These are phyloP conservation scores for Blumeria hordei DNA, from an alignment of 2,329 filamentous ascomycete species.

Conservation along the genomic window DNA sequence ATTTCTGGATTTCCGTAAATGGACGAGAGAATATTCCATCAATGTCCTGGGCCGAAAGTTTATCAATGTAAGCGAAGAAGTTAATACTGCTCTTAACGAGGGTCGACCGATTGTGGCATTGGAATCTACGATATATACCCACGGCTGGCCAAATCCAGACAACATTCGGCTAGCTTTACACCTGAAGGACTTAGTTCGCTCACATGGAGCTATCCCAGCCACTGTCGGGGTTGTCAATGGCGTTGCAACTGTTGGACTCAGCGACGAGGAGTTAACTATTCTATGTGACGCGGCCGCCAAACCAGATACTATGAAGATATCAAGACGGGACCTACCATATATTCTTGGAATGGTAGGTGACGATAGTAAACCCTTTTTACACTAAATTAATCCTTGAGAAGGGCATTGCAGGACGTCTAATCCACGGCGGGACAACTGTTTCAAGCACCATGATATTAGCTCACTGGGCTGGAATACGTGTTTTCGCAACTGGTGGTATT, in stretches of 20 bases:
- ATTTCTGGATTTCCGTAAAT: too few species aligned
- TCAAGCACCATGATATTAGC: conserved; percentile 83
- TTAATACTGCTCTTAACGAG: conserved; percentile 39
- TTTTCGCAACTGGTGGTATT: conserved; percentile 87
- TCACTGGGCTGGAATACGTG: conserved; percentile 60
- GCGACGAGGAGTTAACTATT: conserved; percentile 42
- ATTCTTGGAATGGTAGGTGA: conserved; percentile 46
- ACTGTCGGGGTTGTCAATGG: conserved; percentile 78
- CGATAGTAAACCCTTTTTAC: background rate
- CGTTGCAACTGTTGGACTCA: conserved; percentile 56
- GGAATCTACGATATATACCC: conserved; percentile 93
- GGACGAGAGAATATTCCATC: background rate
- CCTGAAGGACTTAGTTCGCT: conserved; percentile 60
- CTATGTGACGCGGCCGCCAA: conserved; percentile 42
- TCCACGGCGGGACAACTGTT: conserved; percentile 82
- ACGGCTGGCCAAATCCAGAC: conserved; percentile 56
- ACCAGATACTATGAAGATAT: conserved; percentile 54
- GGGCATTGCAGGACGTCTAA: conserved; percentile 36
- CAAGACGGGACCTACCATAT: conserved; percentile 65
- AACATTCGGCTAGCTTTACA: conserved; percentile 50
- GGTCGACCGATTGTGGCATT: conserved; percentile 72
- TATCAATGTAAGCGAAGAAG: conserved; percentile 1
- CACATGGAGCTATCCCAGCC: conserved; percentile 63
- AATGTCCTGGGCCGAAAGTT: background rate
- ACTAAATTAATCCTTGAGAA: conserved; percentile 12